These are phyloP conservation scores for Juglanconis oblonga DNA, from an alignment of 2,329 filamentous ascomycete species.

Conservation along the genomic window DNA sequence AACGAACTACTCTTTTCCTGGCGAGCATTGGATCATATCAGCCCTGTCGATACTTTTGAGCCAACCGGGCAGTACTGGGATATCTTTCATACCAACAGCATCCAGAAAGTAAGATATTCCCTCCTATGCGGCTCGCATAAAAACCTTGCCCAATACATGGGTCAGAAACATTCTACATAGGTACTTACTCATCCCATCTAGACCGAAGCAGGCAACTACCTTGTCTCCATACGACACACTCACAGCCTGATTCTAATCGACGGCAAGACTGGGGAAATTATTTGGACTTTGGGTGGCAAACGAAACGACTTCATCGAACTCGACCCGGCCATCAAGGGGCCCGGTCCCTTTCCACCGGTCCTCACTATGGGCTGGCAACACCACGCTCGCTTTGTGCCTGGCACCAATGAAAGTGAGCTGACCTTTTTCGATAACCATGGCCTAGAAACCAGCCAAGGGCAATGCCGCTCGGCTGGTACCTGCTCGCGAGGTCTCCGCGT, in stretches of 20 bases:
- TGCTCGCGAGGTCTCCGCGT: constrained; percentile 33
- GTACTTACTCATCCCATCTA: constrained; percentile 34
- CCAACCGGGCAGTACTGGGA: constrained; percentile 29
- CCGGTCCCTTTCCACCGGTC: constrained; percentile 31
- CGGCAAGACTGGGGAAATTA: constrained; percentile 28
- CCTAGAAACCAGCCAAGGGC: constrained; percentile 1
- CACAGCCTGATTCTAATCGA: constrained; percentile 28
- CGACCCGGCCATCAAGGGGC: constrained; percentile 24
- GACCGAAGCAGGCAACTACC: constrained; percentile 33
- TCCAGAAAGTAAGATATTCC: constrained; percentile 24
- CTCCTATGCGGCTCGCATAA: background rate
- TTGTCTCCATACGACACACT: constrained; percentile 33
- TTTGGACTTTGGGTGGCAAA: constrained; percentile 35
- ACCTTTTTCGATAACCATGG: constrained; percentile 45
- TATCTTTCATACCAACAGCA: constrained; percentile 36
- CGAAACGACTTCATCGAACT: constrained; percentile 32
- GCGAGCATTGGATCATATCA: constrained; percentile 31
- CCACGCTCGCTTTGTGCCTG: constrained; percentile 29
- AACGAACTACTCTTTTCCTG: constrained; percentile 35
- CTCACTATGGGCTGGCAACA: constrained; percentile 41
- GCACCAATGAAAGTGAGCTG: constrained; percentile 36
- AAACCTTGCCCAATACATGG: background rate
- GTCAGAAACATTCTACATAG: background rate
- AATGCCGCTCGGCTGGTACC: constrained; percentile 16
- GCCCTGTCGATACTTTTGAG: constrained; percentile 16